Percentiles rank a stretch among this genome's conserved stretches.
Conservation (phyloP, 2,329 filamentous ascomycete genomes). For the Ploettnerulaceae sp. region DNA sequence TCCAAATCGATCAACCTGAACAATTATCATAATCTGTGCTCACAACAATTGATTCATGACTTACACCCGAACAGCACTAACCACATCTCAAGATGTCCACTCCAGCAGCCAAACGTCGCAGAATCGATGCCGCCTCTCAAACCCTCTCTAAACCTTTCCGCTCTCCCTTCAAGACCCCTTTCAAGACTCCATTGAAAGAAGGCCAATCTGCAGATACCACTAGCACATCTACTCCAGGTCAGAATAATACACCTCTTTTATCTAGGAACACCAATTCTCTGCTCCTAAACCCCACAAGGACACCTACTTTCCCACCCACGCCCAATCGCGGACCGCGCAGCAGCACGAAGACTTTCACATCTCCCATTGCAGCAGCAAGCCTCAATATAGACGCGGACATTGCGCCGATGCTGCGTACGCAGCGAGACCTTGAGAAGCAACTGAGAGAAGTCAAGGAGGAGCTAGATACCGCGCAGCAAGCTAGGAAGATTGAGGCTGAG, state of each 20-base stretch:
- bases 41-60: slow-evolving; percentile 23
- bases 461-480: slow-evolving; percentile 48
- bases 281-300: slow-evolving; percentile 11
- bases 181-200: slow-evolving; percentile 23
- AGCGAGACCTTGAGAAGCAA: slow-evolving; percentile 34
- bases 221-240: not conserved
- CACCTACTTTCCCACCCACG: slow-evolving; percentile 6
- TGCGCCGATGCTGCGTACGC: slow-evolving; percentile 29
- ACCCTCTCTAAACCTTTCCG: slow-evolving; percentile 67
- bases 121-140: slow-evolving; percentile 52
- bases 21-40: slow-evolving; percentile 18
- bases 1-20: not conserved
- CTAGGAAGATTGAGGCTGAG: slow-evolving; percentile 43
- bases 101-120: slow-evolving; percentile 57
- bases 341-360: slow-evolving; percentile 24
- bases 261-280: slow-evolving; percentile 10
- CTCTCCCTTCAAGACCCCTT: slow-evolving; percentile 56
- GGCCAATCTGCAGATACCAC: slow-evolving; percentile 1
- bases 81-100: slow-evolving; percentile 39
- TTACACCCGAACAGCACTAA: slow-evolving; percentile 29
- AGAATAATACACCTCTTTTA: slow-evolving; percentile 2
- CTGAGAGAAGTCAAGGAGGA: slow-evolving; percentile 34
- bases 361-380: slow-evolving; percentile 34
- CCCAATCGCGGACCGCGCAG: slow-evolving; percentile 8
- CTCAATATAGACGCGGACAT: slow-evolving; percentile 32